A percentile compares a stretch with the other conserved stretches of the same genome.
phyloP scores from a whole-genome alignment of 106 monocot genomes.

The Dendrobium chrysotoxum region DNA sequence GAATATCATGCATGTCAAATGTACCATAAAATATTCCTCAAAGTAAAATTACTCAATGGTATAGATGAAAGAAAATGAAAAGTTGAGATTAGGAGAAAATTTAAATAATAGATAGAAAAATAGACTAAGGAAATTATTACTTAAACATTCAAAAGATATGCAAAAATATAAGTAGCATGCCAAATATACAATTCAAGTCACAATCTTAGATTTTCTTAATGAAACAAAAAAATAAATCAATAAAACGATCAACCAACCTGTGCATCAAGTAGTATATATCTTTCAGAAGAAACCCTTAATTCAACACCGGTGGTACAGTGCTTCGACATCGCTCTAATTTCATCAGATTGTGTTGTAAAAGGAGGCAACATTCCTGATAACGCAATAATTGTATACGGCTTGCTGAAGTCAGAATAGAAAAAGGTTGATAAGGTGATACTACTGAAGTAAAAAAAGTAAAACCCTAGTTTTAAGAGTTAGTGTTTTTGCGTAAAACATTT shows the following conservation, averaged over 20 bases:
- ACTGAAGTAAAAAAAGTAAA: background rate
- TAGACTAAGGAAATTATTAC: too few relatives aligned
- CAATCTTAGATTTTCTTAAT: background rate
- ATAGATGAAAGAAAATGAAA: background rate
- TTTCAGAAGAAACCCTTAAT: slow-evolving; percentile 78
- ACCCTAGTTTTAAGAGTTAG: background rate
- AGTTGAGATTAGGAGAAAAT: background rate
- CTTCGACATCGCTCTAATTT: slow-evolving; percentile 65
- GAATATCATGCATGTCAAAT: background rate
- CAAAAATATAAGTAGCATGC: background rate
- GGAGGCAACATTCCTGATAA: slow-evolving; percentile 84
- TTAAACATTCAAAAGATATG: background rate
- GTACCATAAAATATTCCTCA: background rate
- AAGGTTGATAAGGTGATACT: background rate
- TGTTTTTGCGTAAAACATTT: background rate
- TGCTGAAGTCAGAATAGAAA: background rate
- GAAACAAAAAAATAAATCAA: background rate
- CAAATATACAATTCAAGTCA: background rate
- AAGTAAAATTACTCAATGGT: background rate
- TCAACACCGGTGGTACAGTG: slow-evolving; percentile 85
- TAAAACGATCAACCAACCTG: slow-evolving; percentile 44
- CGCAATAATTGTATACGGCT: background rate
- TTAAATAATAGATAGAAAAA: background rate
- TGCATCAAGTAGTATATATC: slow-evolving; percentile 86
- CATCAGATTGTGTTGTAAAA: slow-evolving; percentile 78